Conservation (phyloP, 2,329 filamentous ascomycete genomes). For the Aspergillus hortae region DNA sequence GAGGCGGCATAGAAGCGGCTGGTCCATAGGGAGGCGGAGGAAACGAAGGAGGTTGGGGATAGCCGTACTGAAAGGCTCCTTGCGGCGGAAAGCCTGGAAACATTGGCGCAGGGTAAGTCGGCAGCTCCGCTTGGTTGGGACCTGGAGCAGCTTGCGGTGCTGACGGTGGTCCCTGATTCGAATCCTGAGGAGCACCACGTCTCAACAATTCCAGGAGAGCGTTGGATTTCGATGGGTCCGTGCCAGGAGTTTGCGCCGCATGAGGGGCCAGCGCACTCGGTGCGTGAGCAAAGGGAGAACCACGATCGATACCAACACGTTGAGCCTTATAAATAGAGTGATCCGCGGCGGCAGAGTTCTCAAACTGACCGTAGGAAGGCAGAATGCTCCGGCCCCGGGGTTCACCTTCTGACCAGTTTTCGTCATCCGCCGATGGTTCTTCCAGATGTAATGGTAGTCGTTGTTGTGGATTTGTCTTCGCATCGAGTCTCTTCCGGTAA, state of each 20-base stretch:
- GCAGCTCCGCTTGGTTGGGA: slow-evolving; percentile 51
- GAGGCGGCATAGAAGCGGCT: slow-evolving; percentile 9
- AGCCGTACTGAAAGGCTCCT: slow-evolving; percentile 20
- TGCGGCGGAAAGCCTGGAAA: slow-evolving; percentile 37
- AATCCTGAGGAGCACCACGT: slow-evolving; percentile 26
- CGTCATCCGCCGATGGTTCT: slow-evolving; percentile 41
- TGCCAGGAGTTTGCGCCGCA: slow-evolving; percentile 13
- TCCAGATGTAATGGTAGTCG: slow-evolving; percentile 45
- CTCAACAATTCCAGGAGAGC: slow-evolving; percentile 57
- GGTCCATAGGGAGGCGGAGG: slow-evolving; percentile 1
- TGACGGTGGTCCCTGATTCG: slow-evolving; percentile 48
- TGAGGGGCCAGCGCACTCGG: not conserved
- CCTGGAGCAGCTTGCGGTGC: slow-evolving; percentile 53
- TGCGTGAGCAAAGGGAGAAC: no score
- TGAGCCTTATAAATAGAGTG: no score
- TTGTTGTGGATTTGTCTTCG: slow-evolving; percentile 45
- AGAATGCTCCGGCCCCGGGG: slow-evolving; percentile 31
- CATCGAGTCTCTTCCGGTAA: slow-evolving; percentile 65
- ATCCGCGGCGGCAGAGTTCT: not conserved
- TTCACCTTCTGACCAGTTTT: slow-evolving; percentile 27
- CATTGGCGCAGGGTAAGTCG: slow-evolving; percentile 52
- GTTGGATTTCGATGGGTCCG: slow-evolving; percentile 44
- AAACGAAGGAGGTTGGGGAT: not conserved
- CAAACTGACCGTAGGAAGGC: slow-evolving; percentile 18
- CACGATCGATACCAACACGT: no score